Evolutionary conservation across 768 basidiomycete species (phyloP).

Genomic region (Calocybe gangraenosa): DNA sequence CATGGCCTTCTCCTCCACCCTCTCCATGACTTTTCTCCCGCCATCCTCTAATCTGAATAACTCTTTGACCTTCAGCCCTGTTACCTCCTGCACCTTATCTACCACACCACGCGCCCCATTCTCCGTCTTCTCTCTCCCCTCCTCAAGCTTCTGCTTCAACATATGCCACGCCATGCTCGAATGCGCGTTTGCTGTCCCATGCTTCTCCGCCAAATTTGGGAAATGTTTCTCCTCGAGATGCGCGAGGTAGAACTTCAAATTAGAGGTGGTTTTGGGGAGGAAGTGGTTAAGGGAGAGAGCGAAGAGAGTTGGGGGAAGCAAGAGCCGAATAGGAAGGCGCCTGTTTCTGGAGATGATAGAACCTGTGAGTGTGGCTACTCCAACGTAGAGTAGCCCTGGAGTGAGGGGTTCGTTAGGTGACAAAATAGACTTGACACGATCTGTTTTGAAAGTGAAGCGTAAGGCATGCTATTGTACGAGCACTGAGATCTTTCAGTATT

Average conservation of each 20-base stretch:
- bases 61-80: conserved; percentile 70
- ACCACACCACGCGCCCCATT: conserved; percentile 43
- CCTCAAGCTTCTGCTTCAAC: conserved; percentile 45
- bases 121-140: conserved; percentile 40
- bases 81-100: conserved; percentile 57
- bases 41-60: conserved; percentile 40
- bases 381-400: conserved; percentile 88
- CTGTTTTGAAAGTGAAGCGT: conserved; percentile 32
- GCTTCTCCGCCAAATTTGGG: conserved; percentile 65
- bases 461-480: neutral
- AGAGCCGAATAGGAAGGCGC: conserved; percentile 57
- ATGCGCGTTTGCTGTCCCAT: conserved; percentile 61
- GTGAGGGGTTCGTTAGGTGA: conserved; percentile 79
- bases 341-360: conserved; percentile 85
- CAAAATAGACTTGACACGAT: conserved; percentile 76
- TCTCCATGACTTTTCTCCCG: conserved; percentile 12
- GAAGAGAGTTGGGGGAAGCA: conserved; percentile 76
- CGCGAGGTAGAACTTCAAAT: conserved; percentile 62
- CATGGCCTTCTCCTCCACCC: conserved; percentile 18
- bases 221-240: conserved; percentile 68
- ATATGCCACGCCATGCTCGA: conserved; percentile 55
- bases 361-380: conserved; percentile 82
- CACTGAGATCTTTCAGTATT: conserved; percentile 15
- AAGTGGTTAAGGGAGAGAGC: conserved; percentile 72
- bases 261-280: conserved; percentile 77